Evolutionary conservation across 768 basidiomycete species (phyloP), one percentile per base, ranked within the genome.

Genomic region (Mrakia frigida): DNA sequence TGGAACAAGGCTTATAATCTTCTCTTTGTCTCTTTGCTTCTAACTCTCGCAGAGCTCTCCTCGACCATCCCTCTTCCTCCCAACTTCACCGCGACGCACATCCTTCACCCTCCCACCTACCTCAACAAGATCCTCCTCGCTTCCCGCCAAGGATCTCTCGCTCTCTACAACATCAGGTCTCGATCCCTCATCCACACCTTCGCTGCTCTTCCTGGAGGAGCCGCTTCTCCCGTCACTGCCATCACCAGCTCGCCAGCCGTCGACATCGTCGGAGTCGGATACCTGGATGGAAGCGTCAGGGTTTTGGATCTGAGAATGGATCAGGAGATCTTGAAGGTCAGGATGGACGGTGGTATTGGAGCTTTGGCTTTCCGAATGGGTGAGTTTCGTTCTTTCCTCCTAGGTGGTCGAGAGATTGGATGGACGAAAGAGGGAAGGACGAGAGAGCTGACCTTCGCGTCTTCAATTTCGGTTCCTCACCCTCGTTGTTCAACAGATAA

Each of bases 101-200:
- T 97, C 60, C 86, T 97, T 7, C 97, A 99, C 82, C 97, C 97
- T 3, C 90, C 94, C 0, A 98, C 97, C 18, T 98, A 98, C 83
- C 83, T 99, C 70, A 98, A 99, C 86, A 99, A 99, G 85, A 86
- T 98, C 0, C 86, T 98, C 0, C 88, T 98, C 16, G 89, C 90
- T 4, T 92, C 93, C 80, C 87, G 85, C 74, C 87, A 94, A 82
- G 97, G 97, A 5, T 85, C 84, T 60, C 84, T 98, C 80, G 92
- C 97, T 77, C 84, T 99, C n/a, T 98, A 94, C 94, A 99, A 98
- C 83, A 89, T 93, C 78, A 87, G 90, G 11, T 90, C 94, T 16
- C 87, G 94, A 81, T 88, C 89, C 0, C 89, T 91, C 81, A 91
- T 99, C 78, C 90, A 97, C 83, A 89, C 88, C 70, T 94, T 95